Evolutionary conservation across 805 yeast genomes (phyloP).

Genomic region (Ogataea kodamae): DNA sequence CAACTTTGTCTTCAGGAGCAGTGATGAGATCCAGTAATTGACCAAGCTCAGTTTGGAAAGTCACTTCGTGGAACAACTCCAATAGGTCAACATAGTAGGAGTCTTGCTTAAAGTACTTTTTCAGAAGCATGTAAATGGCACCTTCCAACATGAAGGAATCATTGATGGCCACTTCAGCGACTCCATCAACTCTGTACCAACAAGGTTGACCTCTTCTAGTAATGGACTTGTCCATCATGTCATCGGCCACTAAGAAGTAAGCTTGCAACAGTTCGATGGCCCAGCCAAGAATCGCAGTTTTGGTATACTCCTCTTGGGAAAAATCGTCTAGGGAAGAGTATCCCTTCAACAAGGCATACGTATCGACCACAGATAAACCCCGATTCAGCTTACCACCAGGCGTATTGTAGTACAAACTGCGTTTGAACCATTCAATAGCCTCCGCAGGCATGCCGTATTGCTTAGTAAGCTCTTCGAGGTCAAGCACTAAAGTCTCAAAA

Average conservation of each 20-base stretch:
- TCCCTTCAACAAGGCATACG: slow-evolving; percentile 76
- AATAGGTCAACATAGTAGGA: slow-evolving; percentile 82
- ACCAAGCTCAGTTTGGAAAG: slow-evolving; percentile 97
- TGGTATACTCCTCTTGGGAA: slow-evolving; percentile 65
- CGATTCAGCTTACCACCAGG: slow-evolving; percentile 97
- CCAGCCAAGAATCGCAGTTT: slow-evolving; percentile 92
- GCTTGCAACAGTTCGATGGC: slow-evolving; percentile 92
- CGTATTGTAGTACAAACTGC: slow-evolving; percentile 75
- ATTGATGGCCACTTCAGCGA: slow-evolving; percentile 92
- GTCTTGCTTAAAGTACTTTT: slow-evolving; percentile 82
- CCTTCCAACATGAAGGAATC: slow-evolving; percentile 97
- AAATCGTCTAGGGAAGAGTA: slow-evolving; percentile 57
- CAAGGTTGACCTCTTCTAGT: slow-evolving; percentile 99
- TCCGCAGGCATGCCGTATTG: slow-evolving; percentile 79
- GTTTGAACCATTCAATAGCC: slow-evolving; percentile 81
- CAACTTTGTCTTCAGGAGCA: slow-evolving; percentile 95
- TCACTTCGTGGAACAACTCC: slow-evolving; percentile 94
- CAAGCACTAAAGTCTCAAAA: slow-evolving; percentile 77
- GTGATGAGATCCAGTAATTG: slow-evolving; percentile 93
- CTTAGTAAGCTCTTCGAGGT: slow-evolving; percentile 57
- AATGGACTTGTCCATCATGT: slow-evolving; percentile 95
- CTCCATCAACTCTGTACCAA: slow-evolving; percentile 82
- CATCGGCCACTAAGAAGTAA: slow-evolving; percentile 95
- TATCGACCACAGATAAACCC: slow-evolving; percentile 92
- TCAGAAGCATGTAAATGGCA: slow-evolving; percentile 82